These are phyloP conservation scores for Boletellus sp. DNA, from an alignment of 768 basidiomycete species.

Conservation along the genomic window DNA sequence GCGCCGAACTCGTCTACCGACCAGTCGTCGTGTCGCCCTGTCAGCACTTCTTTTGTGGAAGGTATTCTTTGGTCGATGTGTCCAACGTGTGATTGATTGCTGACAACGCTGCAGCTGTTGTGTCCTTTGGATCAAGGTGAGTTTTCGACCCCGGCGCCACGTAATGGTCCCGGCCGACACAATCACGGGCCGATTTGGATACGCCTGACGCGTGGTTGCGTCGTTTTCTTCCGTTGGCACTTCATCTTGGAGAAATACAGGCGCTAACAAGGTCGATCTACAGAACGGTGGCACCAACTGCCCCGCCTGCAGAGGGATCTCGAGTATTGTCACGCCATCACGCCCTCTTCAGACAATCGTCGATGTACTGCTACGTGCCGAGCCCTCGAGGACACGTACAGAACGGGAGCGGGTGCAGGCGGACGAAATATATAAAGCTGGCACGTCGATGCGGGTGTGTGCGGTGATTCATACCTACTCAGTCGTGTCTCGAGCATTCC, in stretches of 20 bases:
- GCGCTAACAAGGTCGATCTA: constrained; percentile 13
- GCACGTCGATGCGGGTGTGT: constrained; percentile 60
- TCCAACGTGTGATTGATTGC: constrained; percentile 29
- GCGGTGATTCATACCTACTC: not conserved
- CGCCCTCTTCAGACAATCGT: constrained; percentile 70
- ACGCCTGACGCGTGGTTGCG: not conserved
- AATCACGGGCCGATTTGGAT: not conserved
- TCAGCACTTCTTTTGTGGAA: constrained; percentile 90
- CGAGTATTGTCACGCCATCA: constrained; percentile 66
- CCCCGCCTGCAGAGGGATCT: constrained; percentile 73
- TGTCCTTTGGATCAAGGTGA: constrained; percentile 78
- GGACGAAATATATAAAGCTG: constrained; percentile 71
- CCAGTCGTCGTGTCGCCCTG: constrained; percentile 82
- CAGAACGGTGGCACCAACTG: constrained; percentile 86
- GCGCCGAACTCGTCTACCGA: constrained; percentile 74
- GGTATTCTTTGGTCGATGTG: constrained; percentile 41
- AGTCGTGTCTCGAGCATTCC: not conserved
- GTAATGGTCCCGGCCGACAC: not conserved
- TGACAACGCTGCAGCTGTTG: constrained; percentile 63
- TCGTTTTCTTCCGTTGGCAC: not conserved
- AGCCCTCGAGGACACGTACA: constrained; percentile 64
- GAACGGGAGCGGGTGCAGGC: constrained; percentile 75
- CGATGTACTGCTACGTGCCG: constrained; percentile 66
- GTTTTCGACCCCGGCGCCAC: constrained; percentile 30
- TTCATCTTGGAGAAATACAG: not conserved